These are phyloP conservation scores for Garcia nutans DNA, from an alignment of 345 rosid genomes.

Conservation along the genomic window DNA sequence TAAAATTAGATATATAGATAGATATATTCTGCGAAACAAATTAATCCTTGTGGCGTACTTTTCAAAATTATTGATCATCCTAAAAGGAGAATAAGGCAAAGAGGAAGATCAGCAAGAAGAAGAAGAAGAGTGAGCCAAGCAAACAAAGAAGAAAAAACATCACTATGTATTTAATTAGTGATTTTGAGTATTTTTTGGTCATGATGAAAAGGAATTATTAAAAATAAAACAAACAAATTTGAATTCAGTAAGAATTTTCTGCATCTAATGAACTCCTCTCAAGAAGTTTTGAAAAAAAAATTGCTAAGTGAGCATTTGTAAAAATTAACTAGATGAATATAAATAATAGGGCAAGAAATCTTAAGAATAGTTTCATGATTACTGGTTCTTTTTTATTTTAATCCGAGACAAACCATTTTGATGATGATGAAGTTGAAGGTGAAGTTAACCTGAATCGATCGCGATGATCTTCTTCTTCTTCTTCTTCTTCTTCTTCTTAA, in stretches of 20 bases:
- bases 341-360: no score
- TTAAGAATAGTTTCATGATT: neutral
- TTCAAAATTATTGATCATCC: neutral
- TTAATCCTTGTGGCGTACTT: neutral
- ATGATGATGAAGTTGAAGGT: constrained; percentile 14
- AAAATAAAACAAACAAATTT: no score
- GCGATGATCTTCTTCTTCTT: neutral
- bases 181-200: neutral
- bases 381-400: neutral
- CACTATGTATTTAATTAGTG: neutral
- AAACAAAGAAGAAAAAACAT: neutral
- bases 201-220: neutral
- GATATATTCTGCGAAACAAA: no score
- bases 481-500: constrained; percentile 8
- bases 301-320: neutral
- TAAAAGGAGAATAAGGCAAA: no score
- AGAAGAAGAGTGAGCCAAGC: neutral
- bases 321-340: neutral
- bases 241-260: neutral
- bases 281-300: neutral
- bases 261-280: neutral
- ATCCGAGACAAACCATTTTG: constrained; percentile 29
- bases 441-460: no score
- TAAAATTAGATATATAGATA: neutral
- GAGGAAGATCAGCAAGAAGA: neutral